These are phyloP conservation scores for Atalantia buxifolia DNA, from an alignment of 345 rosid species.

Conservation along the genomic window DNA sequence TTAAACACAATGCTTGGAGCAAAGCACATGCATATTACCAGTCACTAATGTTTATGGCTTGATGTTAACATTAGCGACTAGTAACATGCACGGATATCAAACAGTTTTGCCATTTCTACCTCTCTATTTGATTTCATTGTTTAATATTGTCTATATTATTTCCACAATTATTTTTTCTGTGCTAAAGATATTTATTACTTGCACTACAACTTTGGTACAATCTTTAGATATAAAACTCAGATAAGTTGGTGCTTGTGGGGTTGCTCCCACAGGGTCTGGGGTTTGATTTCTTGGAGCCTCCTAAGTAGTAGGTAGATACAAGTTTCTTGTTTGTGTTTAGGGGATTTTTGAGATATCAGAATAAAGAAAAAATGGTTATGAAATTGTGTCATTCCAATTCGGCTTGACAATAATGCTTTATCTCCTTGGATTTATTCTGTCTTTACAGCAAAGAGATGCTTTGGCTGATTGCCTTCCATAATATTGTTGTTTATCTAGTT, in stretches of 20 bases:
- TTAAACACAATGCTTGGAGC: not conserved
- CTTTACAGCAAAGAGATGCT: not conserved
- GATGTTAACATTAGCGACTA: no score
- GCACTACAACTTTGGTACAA: not conserved
- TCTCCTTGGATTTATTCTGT: not conserved
- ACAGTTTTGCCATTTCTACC: no score
- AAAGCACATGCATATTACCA: no score
- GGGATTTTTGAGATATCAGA: not conserved
- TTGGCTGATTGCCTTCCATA: not conserved
- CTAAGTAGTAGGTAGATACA: not conserved
- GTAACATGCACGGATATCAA: no score
- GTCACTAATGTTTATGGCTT: no score
- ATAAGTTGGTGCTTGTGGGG: not conserved
- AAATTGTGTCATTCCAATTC: not conserved
- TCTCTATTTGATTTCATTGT: not conserved
- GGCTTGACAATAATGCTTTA: not conserved
- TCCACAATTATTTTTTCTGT: not conserved
- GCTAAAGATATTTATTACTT: not conserved
- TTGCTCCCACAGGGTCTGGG: not conserved
- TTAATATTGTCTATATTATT: not conserved
- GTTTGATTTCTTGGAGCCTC: not conserved
- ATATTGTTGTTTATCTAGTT: not conserved
- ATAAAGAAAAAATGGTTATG: not conserved
- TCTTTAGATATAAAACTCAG: not conserved
- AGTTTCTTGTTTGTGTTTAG: not conserved